Evolutionary conservation across 2,329 filamentous ascomycete genomes (phyloP).

Genomic region (Orbilia oligospora): DNA sequence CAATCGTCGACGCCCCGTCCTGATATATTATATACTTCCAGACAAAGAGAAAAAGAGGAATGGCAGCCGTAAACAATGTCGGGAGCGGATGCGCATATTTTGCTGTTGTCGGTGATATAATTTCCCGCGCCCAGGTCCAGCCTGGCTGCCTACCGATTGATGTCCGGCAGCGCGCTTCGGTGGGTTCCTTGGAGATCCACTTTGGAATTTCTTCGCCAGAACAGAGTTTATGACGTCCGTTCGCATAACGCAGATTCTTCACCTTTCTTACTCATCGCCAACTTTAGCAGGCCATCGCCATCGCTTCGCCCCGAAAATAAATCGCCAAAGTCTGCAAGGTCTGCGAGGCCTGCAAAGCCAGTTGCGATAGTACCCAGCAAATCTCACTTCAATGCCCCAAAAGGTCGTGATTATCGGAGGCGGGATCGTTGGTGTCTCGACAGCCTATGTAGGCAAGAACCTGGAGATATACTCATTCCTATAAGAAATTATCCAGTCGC

Average conservation of each 20-base stretch:
- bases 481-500: neutral
- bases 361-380: neutral
- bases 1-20: neutral
- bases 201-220: slow-evolving; percentile 11
- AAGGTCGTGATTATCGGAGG: slow-evolving; percentile 53
- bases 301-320: slow-evolving; percentile 9
- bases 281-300: neutral
- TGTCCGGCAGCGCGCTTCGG: slow-evolving; percentile 2
- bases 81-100: neutral
- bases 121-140: neutral
- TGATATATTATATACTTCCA: neutral
- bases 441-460: slow-evolving; percentile 48
- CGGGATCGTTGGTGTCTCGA: slow-evolving; percentile 55
- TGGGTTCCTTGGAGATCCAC: slow-evolving; percentile 14
- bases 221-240: slow-evolving; percentile 30
- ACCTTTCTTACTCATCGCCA: neutral
- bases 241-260: slow-evolving; percentile 3
- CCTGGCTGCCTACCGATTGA: neutral
- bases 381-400: slow-evolving; percentile 31
- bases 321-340: neutral
- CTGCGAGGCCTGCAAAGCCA: neutral
- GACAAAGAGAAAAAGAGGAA: neutral
- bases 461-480: slow-evolving; percentile 5
- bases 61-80: neutral
- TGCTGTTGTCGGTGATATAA: neutral